Conservation (phyloP, 2,329 filamentous ascomycete species). For the Aureobasidium sp. region DNA sequence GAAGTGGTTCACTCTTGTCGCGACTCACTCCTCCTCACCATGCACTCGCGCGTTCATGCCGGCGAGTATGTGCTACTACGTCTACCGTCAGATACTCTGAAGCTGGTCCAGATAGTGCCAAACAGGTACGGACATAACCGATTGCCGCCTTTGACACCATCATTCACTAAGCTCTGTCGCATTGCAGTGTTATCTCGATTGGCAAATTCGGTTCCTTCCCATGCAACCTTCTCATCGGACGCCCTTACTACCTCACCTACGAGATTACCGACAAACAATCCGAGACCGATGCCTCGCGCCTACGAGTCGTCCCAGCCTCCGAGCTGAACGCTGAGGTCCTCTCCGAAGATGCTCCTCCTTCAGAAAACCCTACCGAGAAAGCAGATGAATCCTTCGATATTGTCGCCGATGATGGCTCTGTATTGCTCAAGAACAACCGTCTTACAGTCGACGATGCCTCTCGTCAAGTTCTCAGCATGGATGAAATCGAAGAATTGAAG, state of each 20-base stretch:
- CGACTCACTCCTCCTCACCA: slow-evolving; percentile 13
- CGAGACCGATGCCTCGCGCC: slow-evolving; percentile 49
- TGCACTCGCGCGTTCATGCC: slow-evolving; percentile 41
- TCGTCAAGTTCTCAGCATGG: slow-evolving; percentile 66
- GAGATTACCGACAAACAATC: slow-evolving; percentile 68
- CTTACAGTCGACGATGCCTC: slow-evolving; percentile 54
- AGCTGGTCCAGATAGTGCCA: slow-evolving; percentile 50
- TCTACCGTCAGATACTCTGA: slow-evolving; percentile 49
- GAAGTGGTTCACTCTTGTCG: neutral
- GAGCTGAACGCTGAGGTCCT: slow-evolving; percentile 76
- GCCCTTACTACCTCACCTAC: slow-evolving; percentile 85
- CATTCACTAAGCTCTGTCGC: neutral
- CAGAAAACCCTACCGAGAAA: slow-evolving; percentile 11
- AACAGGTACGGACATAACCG: slow-evolving; percentile 49
- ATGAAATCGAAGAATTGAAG: slow-evolving; percentile 64
- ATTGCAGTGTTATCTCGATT: slow-evolving; percentile 53
- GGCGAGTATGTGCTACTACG: slow-evolving; percentile 45
- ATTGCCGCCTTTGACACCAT: neutral
- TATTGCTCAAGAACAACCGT: slow-evolving; percentile 53
- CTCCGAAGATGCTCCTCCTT: slow-evolving; percentile 44
- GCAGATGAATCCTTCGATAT: slow-evolving; percentile 33
- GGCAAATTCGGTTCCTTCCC: slow-evolving; percentile 91
- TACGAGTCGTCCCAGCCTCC: slow-evolving; percentile 69
- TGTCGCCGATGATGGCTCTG: slow-evolving; percentile 38
- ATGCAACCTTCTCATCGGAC: slow-evolving; percentile 79